A percentile compares a stretch with the other conserved stretches of the same genome.
Evolutionary conservation across 345 rosid genomes (phyloP).

Genomic region (Eucalyptus coolabah): DNA sequence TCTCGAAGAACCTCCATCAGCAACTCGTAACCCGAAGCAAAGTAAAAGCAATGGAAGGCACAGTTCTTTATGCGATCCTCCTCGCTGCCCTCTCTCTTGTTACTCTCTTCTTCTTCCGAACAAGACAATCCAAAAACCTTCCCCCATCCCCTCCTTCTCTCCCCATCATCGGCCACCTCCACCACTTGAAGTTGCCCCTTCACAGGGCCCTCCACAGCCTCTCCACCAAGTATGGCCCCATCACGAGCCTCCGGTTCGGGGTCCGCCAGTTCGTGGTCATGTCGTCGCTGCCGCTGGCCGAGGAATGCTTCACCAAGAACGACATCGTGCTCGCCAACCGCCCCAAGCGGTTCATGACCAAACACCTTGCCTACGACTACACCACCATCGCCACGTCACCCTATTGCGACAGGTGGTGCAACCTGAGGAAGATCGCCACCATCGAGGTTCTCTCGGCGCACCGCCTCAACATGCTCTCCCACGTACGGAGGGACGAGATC

Average conservation of each 20-base stretch:
- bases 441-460: not conserved
- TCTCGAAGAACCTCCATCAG: no score
- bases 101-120: no score
- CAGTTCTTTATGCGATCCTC: no score
- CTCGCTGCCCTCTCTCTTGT: not conserved
- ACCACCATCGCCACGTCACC: not conserved
- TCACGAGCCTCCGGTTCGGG: not conserved
- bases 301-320: not conserved
- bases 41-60: no score
- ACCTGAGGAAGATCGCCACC: not conserved
- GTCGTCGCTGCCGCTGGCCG: not conserved
- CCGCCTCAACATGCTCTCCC: not conserved
- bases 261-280: not conserved
- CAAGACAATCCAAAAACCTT: no score
- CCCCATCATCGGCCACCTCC: not conserved
- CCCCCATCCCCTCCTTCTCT: constrained; percentile 1
- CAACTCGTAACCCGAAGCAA: no score
- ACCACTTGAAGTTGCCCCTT: constrained; percentile 3
- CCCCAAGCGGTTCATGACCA: not conserved
- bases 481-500: not conserved
- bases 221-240: not conserved
- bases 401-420: not conserved
- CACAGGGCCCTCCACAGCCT: not conserved
- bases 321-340: not conserved
- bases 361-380: constrained; percentile 3